Evolutionary conservation across 2,329 filamentous ascomycete genomes (phyloP).

Genomic region (Hymenoscyphus occultus): DNA sequence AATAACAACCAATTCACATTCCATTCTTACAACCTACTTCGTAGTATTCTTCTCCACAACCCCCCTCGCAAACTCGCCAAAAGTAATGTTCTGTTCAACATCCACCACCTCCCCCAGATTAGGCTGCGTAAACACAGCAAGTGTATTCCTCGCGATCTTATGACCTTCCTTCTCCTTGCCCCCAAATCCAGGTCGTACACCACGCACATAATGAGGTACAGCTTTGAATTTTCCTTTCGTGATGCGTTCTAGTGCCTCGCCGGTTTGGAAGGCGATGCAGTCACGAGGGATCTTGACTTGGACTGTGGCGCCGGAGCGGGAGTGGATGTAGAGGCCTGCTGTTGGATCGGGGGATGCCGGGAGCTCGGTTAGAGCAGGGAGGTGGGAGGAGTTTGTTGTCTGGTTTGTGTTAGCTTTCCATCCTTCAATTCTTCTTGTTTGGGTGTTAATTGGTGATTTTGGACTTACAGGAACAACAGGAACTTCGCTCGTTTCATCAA

Average conservation of each 20-base stretch:
- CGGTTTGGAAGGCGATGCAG: constrained; percentile 94
- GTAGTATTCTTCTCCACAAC: constrained; percentile 38
- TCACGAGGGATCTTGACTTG: constrained; percentile 90
- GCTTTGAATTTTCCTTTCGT: constrained; percentile 89
- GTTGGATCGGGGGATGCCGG: constrained; percentile 73
- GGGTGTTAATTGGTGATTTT: background rate
- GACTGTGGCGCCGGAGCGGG: constrained; percentile 75
- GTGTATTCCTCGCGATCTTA: constrained; percentile 74
- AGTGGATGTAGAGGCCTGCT: constrained; percentile 91
- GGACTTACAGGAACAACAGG: constrained; percentile 34
- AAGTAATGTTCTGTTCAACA: constrained; percentile 61
- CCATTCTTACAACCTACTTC: constrained; percentile 18
- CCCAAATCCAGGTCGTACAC: constrained; percentile 55
- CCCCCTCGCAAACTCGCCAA: constrained; percentile 67
- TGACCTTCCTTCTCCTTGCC: constrained; percentile 42
- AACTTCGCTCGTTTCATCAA: constrained; percentile 64
- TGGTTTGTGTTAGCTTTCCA: constrained; percentile 33
- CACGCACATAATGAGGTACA: constrained; percentile 92
- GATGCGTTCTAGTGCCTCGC: constrained; percentile 86
- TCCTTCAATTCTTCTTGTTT: background rate
- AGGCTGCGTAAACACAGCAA: constrained; percentile 96
- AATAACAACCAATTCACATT: background rate
- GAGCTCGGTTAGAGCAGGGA: constrained; percentile 65
- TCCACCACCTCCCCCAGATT: constrained; percentile 82
- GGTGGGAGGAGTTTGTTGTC: constrained; percentile 18